These are phyloP conservation scores for Marasmius fiardii DNA, from an alignment of 1,284 basidiomycete species.

Conservation along the genomic window DNA sequence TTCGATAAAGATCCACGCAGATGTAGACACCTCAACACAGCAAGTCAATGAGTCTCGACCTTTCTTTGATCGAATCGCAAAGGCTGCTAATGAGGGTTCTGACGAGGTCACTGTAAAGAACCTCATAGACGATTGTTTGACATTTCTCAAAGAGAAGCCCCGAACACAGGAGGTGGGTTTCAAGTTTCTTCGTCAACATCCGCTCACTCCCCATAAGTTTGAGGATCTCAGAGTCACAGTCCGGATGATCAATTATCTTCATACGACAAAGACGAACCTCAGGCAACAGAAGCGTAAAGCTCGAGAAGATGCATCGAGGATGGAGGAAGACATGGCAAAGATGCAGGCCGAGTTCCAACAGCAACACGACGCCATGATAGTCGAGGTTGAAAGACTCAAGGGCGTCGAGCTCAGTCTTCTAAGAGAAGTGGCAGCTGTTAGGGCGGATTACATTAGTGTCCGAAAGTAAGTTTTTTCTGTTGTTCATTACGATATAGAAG, in stretches of 20 bases:
- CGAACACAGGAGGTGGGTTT: slow-evolving; percentile 28
- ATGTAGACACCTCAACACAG: slow-evolving; percentile 28
- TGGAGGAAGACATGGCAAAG: neutral
- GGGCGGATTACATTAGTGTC: neutral
- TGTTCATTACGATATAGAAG: neutral
- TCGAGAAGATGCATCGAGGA: slow-evolving; percentile 20
- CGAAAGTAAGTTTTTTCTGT: neutral
- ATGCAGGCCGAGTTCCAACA: slow-evolving; percentile 6
- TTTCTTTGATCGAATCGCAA: slow-evolving; percentile 35
- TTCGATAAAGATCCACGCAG: slow-evolving; percentile 41
- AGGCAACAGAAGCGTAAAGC: slow-evolving; percentile 25
- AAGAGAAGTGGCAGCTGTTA: neutral
- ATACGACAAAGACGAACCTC: slow-evolving; percentile 33
- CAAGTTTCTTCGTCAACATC: slow-evolving; percentile 5
- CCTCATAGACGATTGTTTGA: slow-evolving; percentile 36
- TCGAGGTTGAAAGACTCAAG: slow-evolving; percentile 1
- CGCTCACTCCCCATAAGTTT: slow-evolving; percentile 26
- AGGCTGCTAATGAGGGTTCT: slow-evolving; percentile 36
- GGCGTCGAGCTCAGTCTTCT: neutral
- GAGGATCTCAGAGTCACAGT: slow-evolving; percentile 35
- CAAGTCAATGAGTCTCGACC: slow-evolving; percentile 29
- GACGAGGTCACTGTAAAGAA: slow-evolving; percentile 36
- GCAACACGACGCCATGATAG: neutral
- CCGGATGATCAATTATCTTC: slow-evolving; percentile 38
- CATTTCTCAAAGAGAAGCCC: slow-evolving; percentile 34